A percentile compares a stretch with the other conserved stretches of the same genome.
Evolutionary conservation across 1,284 basidiomycete genomes (phyloP).

Genomic region (Ustilago tritici): DNA sequence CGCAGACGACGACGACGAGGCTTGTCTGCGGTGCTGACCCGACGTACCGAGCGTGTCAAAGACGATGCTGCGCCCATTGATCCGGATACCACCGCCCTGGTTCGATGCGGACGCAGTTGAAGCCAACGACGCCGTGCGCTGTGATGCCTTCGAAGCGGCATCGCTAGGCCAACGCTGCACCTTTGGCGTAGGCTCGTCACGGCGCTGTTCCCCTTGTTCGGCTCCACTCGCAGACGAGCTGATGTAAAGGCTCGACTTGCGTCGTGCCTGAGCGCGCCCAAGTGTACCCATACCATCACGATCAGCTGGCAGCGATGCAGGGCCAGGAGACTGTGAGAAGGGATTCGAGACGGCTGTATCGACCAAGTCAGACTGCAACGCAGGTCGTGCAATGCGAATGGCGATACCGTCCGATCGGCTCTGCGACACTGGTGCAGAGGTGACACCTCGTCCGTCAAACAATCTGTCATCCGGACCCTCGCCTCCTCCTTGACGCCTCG

Average conservation of each 20-base stretch:
- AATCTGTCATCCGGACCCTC: conserved; percentile 21
- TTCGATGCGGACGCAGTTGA: conserved; percentile 25
- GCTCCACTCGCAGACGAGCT: conserved; percentile 25
- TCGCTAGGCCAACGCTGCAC: conserved; percentile 42
- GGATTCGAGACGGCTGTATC: conserved; percentile 46
- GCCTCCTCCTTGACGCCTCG: conserved; percentile 16
- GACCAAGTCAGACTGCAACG: conserved; percentile 25
- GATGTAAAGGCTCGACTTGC: conserved; percentile 45
- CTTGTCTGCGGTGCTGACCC: conserved; percentile 23
- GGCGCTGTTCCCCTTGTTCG: not conserved
- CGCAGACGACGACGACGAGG: conserved; percentile 26
- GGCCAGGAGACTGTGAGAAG: conserved; percentile 54
- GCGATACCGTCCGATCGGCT: conserved; percentile 42
- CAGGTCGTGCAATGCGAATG: conserved; percentile 21
- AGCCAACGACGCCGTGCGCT: conserved; percentile 22
- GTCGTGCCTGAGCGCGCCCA: conserved; percentile 23
- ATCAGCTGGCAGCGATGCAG: conserved; percentile 36
- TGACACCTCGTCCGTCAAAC: conserved; percentile 20
- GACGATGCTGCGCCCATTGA: conserved; percentile 47
- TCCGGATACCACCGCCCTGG: conserved; percentile 31
- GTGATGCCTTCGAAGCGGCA: conserved; percentile 16
- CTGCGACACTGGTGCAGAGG: conserved; percentile 46
- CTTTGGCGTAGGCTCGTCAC: conserved; percentile 19
- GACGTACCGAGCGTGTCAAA: conserved; percentile 23
- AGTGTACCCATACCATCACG: conserved; percentile 33